A percentile compares a stretch with the other conserved stretches of the same genome.
Evolutionary conservation across 1,139 yeast genomes (phyloP).

Genomic region (Kodamaea ohmeri): DNA sequence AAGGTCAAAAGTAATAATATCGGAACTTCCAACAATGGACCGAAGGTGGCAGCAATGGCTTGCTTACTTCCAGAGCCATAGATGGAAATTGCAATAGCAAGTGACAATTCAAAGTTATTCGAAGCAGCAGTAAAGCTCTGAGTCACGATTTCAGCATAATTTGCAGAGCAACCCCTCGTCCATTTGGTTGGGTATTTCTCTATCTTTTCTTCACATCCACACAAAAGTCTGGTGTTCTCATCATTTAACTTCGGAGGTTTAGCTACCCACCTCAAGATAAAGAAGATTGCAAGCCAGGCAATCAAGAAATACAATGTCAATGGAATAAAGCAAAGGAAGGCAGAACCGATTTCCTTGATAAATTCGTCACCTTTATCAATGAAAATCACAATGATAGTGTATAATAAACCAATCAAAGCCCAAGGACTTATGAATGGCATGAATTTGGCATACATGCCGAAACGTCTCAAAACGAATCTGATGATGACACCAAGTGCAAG

Average conservation of each 20-base stretch:
- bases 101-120: constrained; percentile 36
- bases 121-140: constrained; percentile 60
- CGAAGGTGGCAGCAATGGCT: constrained; percentile 60
- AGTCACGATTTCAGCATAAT: constrained; percentile 42
- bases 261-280: constrained; percentile 33
- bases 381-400: constrained; percentile 52
- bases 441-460: constrained; percentile 18
- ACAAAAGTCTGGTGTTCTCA: constrained; percentile 9
- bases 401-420: constrained; percentile 52
- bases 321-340: constrained; percentile 52
- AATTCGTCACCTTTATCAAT: constrained; percentile 53
- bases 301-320: constrained; percentile 39
- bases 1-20: constrained; percentile 29
- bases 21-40: constrained; percentile 40
- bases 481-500: constrained; percentile 8
- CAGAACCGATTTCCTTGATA: constrained; percentile 48
- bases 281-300: constrained; percentile 35
- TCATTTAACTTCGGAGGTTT: too few relatives aligned
- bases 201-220: background rate
- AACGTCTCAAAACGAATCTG: constrained; percentile 30
- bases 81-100: constrained; percentile 51
- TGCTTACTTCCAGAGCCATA: constrained; percentile 54
- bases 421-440: constrained; percentile 46
- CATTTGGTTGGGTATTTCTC: constrained; percentile 7
- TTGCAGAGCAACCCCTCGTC: constrained; percentile 22